Evolutionary conservation across 768 basidiomycete genomes (phyloP).

Genomic region (Cubamyces lactineus): DNA sequence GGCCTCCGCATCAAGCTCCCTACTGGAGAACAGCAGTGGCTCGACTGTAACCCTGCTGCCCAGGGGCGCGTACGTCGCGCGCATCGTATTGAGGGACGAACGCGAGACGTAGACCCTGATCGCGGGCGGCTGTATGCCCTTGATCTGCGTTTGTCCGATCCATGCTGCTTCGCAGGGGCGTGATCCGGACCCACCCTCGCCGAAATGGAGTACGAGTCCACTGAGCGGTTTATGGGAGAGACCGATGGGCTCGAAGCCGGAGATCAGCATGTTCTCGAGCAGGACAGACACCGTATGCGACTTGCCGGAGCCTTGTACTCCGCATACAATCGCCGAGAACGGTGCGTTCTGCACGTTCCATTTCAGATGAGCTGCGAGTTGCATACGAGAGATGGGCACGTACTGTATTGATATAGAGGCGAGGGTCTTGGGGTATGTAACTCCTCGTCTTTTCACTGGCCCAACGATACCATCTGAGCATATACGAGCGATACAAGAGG

Average conservation of each 20-base stretch:
- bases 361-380: neutral
- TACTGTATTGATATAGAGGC: slow-evolving; percentile 73
- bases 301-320: slow-evolving; percentile 78
- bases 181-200: slow-evolving; percentile 61
- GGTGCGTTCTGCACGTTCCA: slow-evolving; percentile 59
- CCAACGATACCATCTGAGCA: no score
- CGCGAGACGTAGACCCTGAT: slow-evolving; percentile 60
- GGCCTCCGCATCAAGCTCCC: slow-evolving; percentile 70
- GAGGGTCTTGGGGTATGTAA: slow-evolving; percentile 44
- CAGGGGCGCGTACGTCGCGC: slow-evolving; percentile 46
- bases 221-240: slow-evolving; percentile 54
- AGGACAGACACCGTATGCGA: slow-evolving; percentile 72
- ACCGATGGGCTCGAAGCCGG: slow-evolving; percentile 54
- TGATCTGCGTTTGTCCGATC: slow-evolving; percentile 43
- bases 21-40: slow-evolving; percentile 56
- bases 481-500: neutral
- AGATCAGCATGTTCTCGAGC: slow-evolving; percentile 69
- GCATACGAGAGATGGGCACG: neutral
- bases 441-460: slow-evolving; percentile 29
- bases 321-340: slow-evolving; percentile 75
- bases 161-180: slow-evolving; percentile 71
- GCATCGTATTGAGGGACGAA: slow-evolving; percentile 65
- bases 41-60: slow-evolving; percentile 53
- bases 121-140: slow-evolving; percentile 35
- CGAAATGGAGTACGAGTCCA: slow-evolving; percentile 70